Conservation (phyloP, 495 filamentous ascomycete species). For the Parmelia sp. region DNA sequence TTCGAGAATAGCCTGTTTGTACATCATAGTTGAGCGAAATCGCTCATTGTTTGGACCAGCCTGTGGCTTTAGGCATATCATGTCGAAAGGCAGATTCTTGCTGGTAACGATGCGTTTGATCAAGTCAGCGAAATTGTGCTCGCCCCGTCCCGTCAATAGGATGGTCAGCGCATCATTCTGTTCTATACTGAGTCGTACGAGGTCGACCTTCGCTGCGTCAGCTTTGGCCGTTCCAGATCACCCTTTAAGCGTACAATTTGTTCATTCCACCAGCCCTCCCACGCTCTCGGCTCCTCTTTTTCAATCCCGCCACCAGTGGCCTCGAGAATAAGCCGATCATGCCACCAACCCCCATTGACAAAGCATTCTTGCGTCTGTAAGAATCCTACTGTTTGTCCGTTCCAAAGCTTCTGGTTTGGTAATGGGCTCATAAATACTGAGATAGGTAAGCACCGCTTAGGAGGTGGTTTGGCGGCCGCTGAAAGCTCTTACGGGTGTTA, state of each 20-base stretch:
- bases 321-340: slow-evolving; percentile 77
- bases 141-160: slow-evolving; percentile 81
- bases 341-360: slow-evolving; percentile 93
- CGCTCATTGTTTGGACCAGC: slow-evolving; percentile 70
- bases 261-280: slow-evolving; percentile 98
- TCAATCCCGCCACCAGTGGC: slow-evolving; percentile 81
- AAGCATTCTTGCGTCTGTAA: slow-evolving; percentile 71
- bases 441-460: not conserved
- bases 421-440: slow-evolving; percentile 85
- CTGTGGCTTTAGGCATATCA: slow-evolving; percentile 82
- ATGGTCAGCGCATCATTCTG: slow-evolving; percentile 84
- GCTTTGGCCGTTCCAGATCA: slow-evolving; percentile 13
- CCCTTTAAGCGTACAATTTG: slow-evolving; percentile 52
- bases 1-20: slow-evolving; percentile 78
- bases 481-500: slow-evolving; percentile 67
- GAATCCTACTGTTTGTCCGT: slow-evolving; percentile 62
- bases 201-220: slow-evolving; percentile 51
- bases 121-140: slow-evolving; percentile 66
- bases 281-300: slow-evolving; percentile 73
- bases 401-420: slow-evolving; percentile 87
- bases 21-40: slow-evolving; percentile 72
- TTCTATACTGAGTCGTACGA: slow-evolving; percentile 74
- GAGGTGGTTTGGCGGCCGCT: not conserved
- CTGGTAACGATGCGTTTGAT: slow-evolving; percentile 76
- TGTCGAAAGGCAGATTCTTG: slow-evolving; percentile 77